Evolutionary conservation across 139 green algal genomes (phyloP), one percentile per base, ranked within the genome.

Genomic region (Medakamo hakoo): DNA sequence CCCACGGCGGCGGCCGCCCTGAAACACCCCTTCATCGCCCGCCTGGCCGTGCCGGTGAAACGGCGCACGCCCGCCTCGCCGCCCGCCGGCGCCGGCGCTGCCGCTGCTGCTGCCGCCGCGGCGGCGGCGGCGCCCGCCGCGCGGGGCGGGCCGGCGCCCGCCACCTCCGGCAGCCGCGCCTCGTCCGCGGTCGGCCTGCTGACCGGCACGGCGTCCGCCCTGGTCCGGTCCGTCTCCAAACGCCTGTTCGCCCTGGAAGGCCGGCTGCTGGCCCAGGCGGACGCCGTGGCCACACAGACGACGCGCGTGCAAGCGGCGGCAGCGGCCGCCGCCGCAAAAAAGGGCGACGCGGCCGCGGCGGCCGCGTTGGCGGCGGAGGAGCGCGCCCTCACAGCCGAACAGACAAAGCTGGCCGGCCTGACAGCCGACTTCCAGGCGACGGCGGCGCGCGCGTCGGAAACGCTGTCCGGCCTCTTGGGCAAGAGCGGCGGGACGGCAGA

Each of bases 241-340:
- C 32, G 29, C 27, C 60, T 93, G 56, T 88, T 88, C 66, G 82
- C 88, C 67, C 59, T 93, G 55, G 85, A 93, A 70, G 75, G 80
- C 2, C 66, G 77, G 18, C 77, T 93, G 55, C 64, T 78, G 29
- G 58, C 71, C 49, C 69, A 82, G 75, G 60, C 63, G 3, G 62
- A 32, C 1, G 76, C 69, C 14, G 73, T 74, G 9, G 60, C 74
- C 56, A 55, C 60, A 21, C 73, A 81, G 68, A 81, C 77, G 1
- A 60, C 49, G 1, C 23, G 62, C 21, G 73, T 83, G 30, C 55
- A 76, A 55, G 26, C 62, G 57, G 66, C 80, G 64, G 27, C 70
- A 57, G 26, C 9, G 0, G 48, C 76, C 9, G 68, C 73, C 55
- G 64, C 59, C 29, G 19, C 63, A 32, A 68, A 64, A 24, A 52